These are phyloP conservation scores for Aspergillus aculeatinus DNA, from an alignment of 2,329 filamentous ascomycete genomes.

Conservation along the genomic window DNA sequence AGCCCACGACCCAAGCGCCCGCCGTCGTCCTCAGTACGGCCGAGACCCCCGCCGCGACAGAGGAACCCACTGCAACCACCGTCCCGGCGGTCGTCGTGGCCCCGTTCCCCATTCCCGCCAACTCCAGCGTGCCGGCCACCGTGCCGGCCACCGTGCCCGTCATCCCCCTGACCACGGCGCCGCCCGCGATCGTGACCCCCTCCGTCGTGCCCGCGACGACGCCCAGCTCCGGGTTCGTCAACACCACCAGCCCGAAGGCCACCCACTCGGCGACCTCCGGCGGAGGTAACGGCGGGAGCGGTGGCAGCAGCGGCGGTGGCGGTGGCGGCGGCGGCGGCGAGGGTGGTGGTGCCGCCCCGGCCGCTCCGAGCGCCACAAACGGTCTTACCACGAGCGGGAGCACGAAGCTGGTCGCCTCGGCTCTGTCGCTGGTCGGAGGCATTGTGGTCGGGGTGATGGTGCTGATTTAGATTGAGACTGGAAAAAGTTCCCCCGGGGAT, in stretches of 20 bases:
- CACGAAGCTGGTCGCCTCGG: background rate
- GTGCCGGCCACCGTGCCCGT: background rate
- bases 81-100: background rate
- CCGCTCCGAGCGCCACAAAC: background rate
- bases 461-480: background rate
- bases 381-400: background rate
- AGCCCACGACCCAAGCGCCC: background rate
- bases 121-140: background rate
- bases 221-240: background rate
- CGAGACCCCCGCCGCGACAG: background rate
- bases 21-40: background rate
- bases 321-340: background rate
- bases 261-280: background rate
- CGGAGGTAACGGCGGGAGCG: background rate
- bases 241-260: background rate
- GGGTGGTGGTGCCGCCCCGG: background rate
- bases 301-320: background rate
- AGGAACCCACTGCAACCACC: too few relatives aligned
- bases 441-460: background rate
- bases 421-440: background rate
- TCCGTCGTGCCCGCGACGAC: background rate
- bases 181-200: background rate
- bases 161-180: background rate
- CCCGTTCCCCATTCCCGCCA: background rate
- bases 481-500: too few relatives aligned